phyloP scores from a whole-genome alignment of 805 yeast genomes.

The Yarrowia sp. region DNA sequence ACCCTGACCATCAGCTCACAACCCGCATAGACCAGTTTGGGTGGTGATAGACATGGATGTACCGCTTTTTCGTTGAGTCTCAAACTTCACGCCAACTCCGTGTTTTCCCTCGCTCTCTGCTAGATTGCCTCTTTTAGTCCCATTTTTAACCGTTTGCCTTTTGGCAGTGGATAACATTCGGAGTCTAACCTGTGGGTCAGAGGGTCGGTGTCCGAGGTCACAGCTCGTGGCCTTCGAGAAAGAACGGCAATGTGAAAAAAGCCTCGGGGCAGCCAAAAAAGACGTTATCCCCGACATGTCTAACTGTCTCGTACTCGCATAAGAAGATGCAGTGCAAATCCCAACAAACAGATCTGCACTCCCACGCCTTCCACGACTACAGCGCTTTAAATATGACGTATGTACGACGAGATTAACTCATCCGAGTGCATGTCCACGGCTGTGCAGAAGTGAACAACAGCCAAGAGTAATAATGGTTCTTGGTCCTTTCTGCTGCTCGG shows the following conservation, averaged over 20 bases:
- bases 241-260: no score
- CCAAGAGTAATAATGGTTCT: no score
- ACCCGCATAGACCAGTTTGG: no score
- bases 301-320: background rate
- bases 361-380: background rate
- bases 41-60: no score
- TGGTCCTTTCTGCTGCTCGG: no score
- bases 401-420: background rate
- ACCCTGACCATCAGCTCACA: no score
- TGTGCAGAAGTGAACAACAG: background rate
- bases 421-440: background rate
- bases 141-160: background rate
- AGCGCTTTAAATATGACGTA: background rate
- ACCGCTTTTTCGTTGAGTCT: background rate
- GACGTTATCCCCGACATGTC: no score
- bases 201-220: background rate
- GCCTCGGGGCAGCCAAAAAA: no score
- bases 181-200: background rate
- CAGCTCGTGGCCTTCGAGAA: background rate
- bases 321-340: background rate
- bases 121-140: background rate
- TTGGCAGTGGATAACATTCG: background rate
- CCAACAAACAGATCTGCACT: constrained; percentile 14
- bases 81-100: constrained; percentile 2
- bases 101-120: background rate